Conservation (phyloP, 75 land plant species). For the Picea glauca region DNA sequence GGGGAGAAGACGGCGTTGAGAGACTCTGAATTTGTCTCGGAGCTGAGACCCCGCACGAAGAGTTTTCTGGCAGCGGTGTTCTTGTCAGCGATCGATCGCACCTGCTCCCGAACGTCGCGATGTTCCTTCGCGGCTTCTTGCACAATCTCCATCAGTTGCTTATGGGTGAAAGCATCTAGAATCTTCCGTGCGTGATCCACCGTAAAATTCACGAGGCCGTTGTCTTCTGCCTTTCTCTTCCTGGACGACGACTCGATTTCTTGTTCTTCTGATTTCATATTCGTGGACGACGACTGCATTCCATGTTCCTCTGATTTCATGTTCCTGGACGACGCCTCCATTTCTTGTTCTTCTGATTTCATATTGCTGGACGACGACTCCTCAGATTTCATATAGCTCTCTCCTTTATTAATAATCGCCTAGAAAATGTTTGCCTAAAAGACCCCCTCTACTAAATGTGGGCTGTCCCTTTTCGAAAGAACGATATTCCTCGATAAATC, state of each 20-base stretch:
- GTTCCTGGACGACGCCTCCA: too few relatives aligned
- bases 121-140: conserved; percentile 26
- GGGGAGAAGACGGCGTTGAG: conserved; percentile 46
- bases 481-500: too few relatives aligned
- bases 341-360: too few relatives aligned
- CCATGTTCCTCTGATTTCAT: too few relatives aligned
- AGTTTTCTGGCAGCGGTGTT: conserved; percentile 62
- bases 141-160: conserved; percentile 54
- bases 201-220: conserved; percentile 33
- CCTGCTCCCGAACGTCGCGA: conserved; percentile 34
- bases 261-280: neutral
- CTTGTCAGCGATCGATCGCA: conserved; percentile 50
- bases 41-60: conserved; percentile 68
- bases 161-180: conserved; percentile 37
- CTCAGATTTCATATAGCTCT: too few relatives aligned
- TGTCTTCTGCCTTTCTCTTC: conserved; percentile 69
- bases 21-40: conserved; percentile 56
- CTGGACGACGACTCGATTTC: conserved; percentile 17
- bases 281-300: too few relatives aligned
- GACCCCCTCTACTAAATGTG: too few relatives aligned
- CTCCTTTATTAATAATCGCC: too few relatives aligned
- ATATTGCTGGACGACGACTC: too few relatives aligned
- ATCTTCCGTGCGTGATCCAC: conserved; percentile 52
- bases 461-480: too few relatives aligned
- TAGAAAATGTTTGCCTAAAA: too few relatives aligned